phyloP scores from a whole-genome alignment of 805 yeast species.

The Starmerella sp. region DNA sequence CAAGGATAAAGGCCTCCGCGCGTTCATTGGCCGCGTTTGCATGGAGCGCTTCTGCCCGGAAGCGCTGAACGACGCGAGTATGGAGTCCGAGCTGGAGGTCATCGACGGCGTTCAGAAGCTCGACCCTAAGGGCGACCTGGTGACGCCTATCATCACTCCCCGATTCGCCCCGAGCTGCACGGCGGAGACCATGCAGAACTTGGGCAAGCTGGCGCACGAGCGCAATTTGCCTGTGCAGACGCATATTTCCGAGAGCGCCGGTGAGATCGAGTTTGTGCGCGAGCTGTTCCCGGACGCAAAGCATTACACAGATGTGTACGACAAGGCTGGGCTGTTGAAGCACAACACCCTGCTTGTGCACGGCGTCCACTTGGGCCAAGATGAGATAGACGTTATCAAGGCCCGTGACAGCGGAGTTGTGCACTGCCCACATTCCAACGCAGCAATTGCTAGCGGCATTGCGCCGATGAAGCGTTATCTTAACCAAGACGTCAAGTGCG shows the following conservation, averaged over 20 bases:
- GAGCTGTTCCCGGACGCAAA: constrained; percentile 59
- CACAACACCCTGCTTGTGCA: constrained; percentile 75
- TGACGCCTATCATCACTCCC: constrained; percentile 78
- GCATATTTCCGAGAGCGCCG: constrained; percentile 72
- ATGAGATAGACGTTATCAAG: constrained; percentile 51
- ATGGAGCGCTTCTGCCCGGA: constrained; percentile 79
- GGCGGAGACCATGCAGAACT: constrained; percentile 44
- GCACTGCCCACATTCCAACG: constrained; percentile 89
- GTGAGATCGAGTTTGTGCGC: constrained; percentile 64
- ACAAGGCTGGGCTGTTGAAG: constrained; percentile 47
- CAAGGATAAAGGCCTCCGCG: constrained; percentile 63
- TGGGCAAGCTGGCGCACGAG: constrained; percentile 47
- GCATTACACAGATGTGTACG: constrained; percentile 69
- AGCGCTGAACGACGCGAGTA: constrained; percentile 43
- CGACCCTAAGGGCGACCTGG: constrained; percentile 42
- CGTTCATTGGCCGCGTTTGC: constrained; percentile 85
- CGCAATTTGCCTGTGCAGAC: constrained; percentile 64
- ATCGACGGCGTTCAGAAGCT: constrained; percentile 43
- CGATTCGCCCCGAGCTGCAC: constrained; percentile 88
- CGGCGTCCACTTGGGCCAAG: constrained; percentile 61
- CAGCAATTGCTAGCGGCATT: constrained; percentile 81
- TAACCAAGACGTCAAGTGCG: constrained; percentile 56
- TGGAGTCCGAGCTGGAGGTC: constrained; percentile 44
- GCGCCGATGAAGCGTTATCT: constrained; percentile 66
- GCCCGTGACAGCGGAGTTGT: constrained; percentile 56